Conservation (phyloP, 2,329 filamentous ascomycete genomes). For the Chaetoscypha palmicola region DNA sequence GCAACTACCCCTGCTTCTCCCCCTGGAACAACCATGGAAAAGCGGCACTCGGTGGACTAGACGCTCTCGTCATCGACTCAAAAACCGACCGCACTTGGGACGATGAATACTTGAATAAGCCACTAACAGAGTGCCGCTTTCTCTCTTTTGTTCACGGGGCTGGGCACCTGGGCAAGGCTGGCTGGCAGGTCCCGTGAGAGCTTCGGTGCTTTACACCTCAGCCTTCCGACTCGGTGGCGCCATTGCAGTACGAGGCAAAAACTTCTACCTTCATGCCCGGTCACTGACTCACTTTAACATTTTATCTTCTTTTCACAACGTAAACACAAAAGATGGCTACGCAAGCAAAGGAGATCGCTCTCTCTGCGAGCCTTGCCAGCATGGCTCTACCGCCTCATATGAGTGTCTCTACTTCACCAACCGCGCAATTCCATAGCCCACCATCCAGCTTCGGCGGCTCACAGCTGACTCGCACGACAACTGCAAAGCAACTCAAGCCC, state of each 20-base stretch:
- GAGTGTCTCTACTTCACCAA: slow-evolving; percentile 68
- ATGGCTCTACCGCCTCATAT: slow-evolving; percentile 50
- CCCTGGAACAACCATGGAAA: too few relatives aligned
- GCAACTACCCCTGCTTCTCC: too few relatives aligned
- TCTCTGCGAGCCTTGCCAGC: slow-evolving; percentile 30
- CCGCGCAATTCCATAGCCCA: slow-evolving; percentile 67
- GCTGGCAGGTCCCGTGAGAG: background rate
- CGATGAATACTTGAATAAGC: too few relatives aligned
- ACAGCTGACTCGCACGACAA: slow-evolving; percentile 36
- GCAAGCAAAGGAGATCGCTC: slow-evolving; percentile 42
- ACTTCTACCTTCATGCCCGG: slow-evolving; percentile 1
- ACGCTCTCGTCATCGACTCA: too few relatives aligned
- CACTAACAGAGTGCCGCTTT: too few relatives aligned
- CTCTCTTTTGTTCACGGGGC: too few relatives aligned
- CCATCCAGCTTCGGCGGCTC: slow-evolving; percentile 52
- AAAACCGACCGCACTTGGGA: too few relatives aligned
- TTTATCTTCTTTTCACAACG: background rate
- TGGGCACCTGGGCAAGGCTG: too few relatives aligned
- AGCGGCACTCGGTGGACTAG: too few relatives aligned
- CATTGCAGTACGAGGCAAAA: slow-evolving; percentile 1
- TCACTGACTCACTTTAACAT: slow-evolving; percentile 7
- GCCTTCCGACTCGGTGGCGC: slow-evolving; percentile 4
- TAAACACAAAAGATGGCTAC: slow-evolving; percentile 22
- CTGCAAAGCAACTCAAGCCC: slow-evolving; percentile 78
- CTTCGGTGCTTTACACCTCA: slow-evolving; percentile 4